Evolutionary conservation across 1,284 basidiomycete genomes (phyloP).

Genomic region (Naganishia sp.): DNA sequence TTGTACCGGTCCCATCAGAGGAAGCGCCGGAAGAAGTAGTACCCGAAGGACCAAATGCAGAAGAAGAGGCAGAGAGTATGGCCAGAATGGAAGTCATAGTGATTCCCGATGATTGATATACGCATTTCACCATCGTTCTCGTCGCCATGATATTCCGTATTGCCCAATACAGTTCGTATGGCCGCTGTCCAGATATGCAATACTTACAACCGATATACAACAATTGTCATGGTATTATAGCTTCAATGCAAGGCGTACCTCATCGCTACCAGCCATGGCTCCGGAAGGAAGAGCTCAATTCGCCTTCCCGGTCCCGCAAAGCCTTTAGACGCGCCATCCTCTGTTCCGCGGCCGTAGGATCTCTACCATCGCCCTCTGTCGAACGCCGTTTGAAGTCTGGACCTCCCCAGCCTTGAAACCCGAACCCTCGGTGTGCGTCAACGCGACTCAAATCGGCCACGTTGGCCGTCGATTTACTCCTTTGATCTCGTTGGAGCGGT

Average conservation of each 20-base stretch:
- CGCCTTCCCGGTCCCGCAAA: conserved; percentile 30
- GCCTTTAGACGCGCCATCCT: conserved; percentile 18
- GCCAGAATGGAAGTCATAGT: conserved; percentile 13
- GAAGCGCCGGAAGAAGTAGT: not conserved
- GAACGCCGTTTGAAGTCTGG: conserved; percentile 18
- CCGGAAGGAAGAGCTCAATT: conserved; percentile 34
- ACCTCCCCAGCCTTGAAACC: conserved; percentile 13
- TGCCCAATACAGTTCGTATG: not conserved
- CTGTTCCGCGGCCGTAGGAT: conserved; percentile 7
- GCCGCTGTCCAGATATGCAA: not conserved
- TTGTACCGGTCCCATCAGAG: conserved; percentile 46
- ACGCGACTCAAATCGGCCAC: conserved; percentile 31
- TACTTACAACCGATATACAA: conserved; percentile 17
- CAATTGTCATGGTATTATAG: conserved; percentile 1
- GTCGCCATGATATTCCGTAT: no score
- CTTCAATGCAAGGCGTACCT: not conserved
- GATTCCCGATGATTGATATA: conserved; percentile 8
- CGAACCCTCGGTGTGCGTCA: conserved; percentile 10
- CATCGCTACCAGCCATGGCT: conserved; percentile 33
- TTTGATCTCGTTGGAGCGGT: conserved; percentile 27
- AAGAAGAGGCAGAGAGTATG: conserved; percentile 20
- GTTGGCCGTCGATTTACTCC: conserved; percentile 31
- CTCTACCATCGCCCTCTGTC: conserved; percentile 21
- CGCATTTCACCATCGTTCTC: not conserved
- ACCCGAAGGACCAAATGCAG: conserved; percentile 1